Evolutionary conservation across 352 stramenopile genomes (phyloP), one percentile per base, ranked within the genome.

Genomic region (Pythium aquatile): DNA sequence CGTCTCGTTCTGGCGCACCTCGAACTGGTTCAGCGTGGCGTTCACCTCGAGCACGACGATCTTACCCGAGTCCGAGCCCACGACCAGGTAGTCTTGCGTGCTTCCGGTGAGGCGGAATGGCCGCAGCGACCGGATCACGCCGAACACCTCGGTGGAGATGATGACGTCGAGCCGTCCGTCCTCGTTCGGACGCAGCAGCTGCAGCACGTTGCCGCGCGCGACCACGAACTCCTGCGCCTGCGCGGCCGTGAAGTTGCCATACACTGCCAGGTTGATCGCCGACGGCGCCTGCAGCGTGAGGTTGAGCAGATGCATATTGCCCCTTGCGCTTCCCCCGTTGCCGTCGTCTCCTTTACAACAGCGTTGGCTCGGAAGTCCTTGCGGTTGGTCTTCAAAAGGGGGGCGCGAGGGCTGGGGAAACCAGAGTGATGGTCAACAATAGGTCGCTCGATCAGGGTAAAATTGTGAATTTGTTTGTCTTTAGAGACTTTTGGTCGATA

Each of bases 21-120:
- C 79, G 55, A 96, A 96, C 67, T 89, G 76, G 61, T 79, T 89
- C 29, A 70, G 71, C 17, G 74, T 72, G 10, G 76, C 67, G 66
- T 98, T 89, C 59, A 98, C 98, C 61, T 99, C 92, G 17, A 99
- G 63, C 32, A 99, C 89, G 6, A 96, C 87, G 54, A 99, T 81
- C 71, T 97, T 97, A 53, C 98, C 98, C 17, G 92, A 91, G 81
- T 99, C 98, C 14, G 93, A 97, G 9, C 91, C 96, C 6, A 99
- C 86, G 0, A 98, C 95, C 14, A 99, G 58, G 62, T 98, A 98
- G 78, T 99, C 98, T 51, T 97, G 94, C 30, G 89, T 78, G 61
- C 87, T 81, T 14, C 85, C 87, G 5, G 86, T 93, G 28, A 96
- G 65, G 6, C 84, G 83, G 68, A 99, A 97, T 17, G 93, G 75